A percentile compares a stretch with the other conserved stretches of the same genome.
These are phyloP conservation scores for Trichosporon sp. DNA, from an alignment of 1,284 basidiomycete genomes.

Conservation along the genomic window DNA sequence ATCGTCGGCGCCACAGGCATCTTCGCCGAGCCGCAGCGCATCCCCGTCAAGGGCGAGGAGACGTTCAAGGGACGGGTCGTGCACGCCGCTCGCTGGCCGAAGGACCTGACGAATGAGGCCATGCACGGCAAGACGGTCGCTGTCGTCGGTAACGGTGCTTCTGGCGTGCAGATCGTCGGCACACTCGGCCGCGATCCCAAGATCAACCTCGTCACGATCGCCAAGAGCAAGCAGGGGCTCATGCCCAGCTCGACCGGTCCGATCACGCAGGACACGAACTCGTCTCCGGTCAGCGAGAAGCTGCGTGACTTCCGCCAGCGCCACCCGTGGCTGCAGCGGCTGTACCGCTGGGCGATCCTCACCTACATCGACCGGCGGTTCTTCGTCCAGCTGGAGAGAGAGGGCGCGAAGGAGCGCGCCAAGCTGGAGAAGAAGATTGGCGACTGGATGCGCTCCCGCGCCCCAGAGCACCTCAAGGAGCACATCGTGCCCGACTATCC, in stretches of 20 bases:
- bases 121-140: constrained; percentile 17
- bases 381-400: constrained; percentile 7
- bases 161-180: constrained; percentile 14
- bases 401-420: constrained; percentile 8
- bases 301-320: neutral
- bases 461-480: neutral
- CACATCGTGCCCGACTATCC: constrained; percentile 9
- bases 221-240: constrained; percentile 13
- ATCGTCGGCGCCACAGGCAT: constrained; percentile 27
- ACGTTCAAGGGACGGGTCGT: constrained; percentile 21
- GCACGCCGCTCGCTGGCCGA: constrained; percentile 25
- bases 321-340: neutral
- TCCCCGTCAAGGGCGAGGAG: constrained; percentile 21
- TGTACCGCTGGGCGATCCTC: neutral
- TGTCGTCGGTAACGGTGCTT: constrained; percentile 17
- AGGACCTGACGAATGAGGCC: constrained; percentile 15
- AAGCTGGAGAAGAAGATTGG: neutral
- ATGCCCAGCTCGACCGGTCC: neutral
- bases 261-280: constrained; percentile 6
- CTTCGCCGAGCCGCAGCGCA: constrained; percentile 21
- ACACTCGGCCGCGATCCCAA: constrained; percentile 8
- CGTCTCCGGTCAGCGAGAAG: neutral
- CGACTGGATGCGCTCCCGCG: constrained; percentile 1
- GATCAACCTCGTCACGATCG: constrained; percentile 9
- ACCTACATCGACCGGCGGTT: constrained; percentile 10